A percentile compares a stretch with the other conserved stretches of the same genome.
phyloP scores from a whole-genome alignment of 2,329 filamentous ascomycete genomes.

The Chaetomiaceae sp. region DNA sequence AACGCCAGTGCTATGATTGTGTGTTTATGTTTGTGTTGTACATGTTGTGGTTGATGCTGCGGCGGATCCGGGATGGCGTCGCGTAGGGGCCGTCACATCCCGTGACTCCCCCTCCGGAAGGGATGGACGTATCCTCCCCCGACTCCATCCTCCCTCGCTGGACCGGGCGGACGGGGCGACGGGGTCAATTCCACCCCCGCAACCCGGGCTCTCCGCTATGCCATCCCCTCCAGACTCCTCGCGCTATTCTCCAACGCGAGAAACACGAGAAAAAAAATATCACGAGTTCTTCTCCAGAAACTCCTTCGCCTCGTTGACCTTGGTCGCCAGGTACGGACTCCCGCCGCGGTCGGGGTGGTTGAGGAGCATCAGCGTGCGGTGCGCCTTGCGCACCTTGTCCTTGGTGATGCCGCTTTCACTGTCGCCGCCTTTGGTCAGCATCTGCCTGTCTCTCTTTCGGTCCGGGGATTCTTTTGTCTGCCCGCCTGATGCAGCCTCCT shows the following conservation, averaged over 20 bases:
- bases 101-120: too few species aligned
- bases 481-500: too few species aligned
- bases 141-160: too few species aligned
- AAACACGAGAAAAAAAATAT: constrained; percentile 1
- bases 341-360: constrained; percentile 98
- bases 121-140: too few species aligned
- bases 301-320: constrained; percentile 98
- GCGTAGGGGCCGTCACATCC: too few species aligned
- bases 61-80: too few species aligned
- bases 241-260: too few species aligned
- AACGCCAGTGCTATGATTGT: constrained; percentile 25
- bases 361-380: constrained; percentile 90
- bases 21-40: constrained; percentile 17
- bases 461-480: too few species aligned
- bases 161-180: too few species aligned
- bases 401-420: constrained; percentile 86
- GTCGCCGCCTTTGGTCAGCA: constrained; percentile 55
- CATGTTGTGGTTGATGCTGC: constrained; percentile 1
- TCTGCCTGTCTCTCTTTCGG: neutral
- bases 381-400: constrained; percentile 92
- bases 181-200: too few species aligned
- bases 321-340: constrained; percentile 92
- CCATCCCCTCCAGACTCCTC: too few species aligned
- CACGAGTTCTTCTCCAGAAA: constrained; percentile 71
- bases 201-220: too few species aligned